Conservation (phyloP, 2,329 filamentous ascomycete genomes). For the Fusarium armeniacum region DNA sequence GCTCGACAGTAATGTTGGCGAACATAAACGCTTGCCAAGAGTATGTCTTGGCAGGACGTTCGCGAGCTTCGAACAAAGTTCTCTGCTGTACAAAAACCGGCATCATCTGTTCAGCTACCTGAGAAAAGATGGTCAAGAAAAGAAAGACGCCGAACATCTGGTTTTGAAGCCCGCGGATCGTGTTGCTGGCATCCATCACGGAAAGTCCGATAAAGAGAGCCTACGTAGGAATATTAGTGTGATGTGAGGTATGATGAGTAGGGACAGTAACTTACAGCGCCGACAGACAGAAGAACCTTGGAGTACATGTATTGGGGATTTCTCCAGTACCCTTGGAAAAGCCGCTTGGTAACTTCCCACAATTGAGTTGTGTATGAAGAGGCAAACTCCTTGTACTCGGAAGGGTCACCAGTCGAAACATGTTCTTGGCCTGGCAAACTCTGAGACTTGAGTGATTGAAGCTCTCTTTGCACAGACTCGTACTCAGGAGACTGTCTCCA, state of each 20-base stretch:
- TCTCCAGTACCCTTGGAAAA: conserved; percentile 54
- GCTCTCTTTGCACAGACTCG: conserved; percentile 51
- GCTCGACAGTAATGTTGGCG: conserved; percentile 71
- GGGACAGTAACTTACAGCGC: conserved; percentile 47
- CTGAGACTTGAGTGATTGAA: conserved; percentile 45
- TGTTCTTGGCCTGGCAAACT: background rate
- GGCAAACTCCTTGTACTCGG: conserved; percentile 51
- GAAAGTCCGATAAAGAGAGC: conserved; percentile 77
- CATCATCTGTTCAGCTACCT: conserved; percentile 75
- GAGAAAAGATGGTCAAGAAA: conserved; percentile 76
- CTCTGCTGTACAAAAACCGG: conserved; percentile 78
- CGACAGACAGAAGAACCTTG: conserved; percentile 51
- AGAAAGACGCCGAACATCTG: conserved; percentile 81
- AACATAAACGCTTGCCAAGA: conserved; percentile 77
- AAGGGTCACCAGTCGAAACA: background rate
- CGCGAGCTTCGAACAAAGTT: conserved; percentile 77
- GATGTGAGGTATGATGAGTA: fast-evolving
- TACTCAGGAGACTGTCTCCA: conserved; percentile 56
- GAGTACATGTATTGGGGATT: conserved; percentile 74
- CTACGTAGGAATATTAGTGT: background rate
- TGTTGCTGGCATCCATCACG: conserved; percentile 72
- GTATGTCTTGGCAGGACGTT: conserved; percentile 76
- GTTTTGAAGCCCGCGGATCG: conserved; percentile 76
- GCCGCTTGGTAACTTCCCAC: conserved; percentile 53
- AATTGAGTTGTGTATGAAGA: conserved; percentile 51